phyloP scores from a whole-genome alignment of 2,329 filamentous ascomycete genomes.

The Colletotrichum somersetense region DNA sequence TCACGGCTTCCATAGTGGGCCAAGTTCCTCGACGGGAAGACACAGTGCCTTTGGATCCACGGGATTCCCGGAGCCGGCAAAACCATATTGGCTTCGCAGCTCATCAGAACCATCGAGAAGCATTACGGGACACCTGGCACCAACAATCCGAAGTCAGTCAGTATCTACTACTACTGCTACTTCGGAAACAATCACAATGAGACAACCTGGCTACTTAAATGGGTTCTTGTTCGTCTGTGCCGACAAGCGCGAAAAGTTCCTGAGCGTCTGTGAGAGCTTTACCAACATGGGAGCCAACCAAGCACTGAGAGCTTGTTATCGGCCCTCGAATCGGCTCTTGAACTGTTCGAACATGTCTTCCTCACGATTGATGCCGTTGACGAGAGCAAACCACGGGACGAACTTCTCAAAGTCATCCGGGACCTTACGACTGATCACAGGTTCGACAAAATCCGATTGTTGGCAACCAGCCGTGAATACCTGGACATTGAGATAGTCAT shows the following conservation, averaged over 20 bases:
- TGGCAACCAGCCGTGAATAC: not conserved
- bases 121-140: fast-evolving
- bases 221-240: not conserved
- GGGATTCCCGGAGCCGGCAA: conserved; percentile 17
- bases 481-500: not conserved
- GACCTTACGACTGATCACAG: not conserved
- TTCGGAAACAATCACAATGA: not conserved
- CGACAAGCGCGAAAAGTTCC: fast-evolving
- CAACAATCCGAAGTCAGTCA: fast-evolving
- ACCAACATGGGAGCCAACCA: not conserved
- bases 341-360: fast-evolving
- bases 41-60: conserved; percentile 3
- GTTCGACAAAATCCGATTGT: not conserved
- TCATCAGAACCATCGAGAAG: fast-evolving
- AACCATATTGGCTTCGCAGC: not conserved
- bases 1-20: not conserved
- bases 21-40: fast-evolving
- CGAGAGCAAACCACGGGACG: not conserved
- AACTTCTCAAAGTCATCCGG: not conserved
- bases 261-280: not conserved
- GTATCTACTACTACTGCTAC: conserved; percentile 12
- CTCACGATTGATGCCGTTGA: not conserved
- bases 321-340: not conserved
- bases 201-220: fast-evolving
- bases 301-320: fast-evolving